Percentiles rank a stretch among this genome's conserved stretches.
Evolutionary conservation across 1,139 yeast genomes (phyloP).

Genomic region (Scheffersomyces titani): DNA sequence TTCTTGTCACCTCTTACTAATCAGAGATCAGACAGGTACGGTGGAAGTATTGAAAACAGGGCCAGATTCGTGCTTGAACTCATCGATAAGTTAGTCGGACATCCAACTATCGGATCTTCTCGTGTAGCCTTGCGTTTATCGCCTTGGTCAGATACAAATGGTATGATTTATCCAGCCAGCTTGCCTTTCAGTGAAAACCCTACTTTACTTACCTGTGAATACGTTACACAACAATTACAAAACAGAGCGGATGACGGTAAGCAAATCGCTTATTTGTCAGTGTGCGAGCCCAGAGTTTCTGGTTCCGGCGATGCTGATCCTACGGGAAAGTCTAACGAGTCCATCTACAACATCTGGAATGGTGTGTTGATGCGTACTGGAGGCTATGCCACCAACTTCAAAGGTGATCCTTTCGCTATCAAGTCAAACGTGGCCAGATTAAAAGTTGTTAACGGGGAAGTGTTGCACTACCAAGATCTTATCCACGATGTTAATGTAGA

Average conservation of each 20-base stretch:
- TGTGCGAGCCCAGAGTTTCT: conserved; percentile 21
- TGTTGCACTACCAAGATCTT: conserved; percentile 11
- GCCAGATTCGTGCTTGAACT: conserved; percentile 25
- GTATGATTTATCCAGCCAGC: conserved; percentile 10
- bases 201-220: conserved; percentile 12
- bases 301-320: conserved; percentile 19
- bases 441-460: conserved; percentile 10
- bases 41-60: conserved; percentile 40
- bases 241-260: conserved; percentile 3
- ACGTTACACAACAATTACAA: conserved; percentile 18
- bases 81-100: conserved; percentile 22
- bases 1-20: conserved; percentile 36
- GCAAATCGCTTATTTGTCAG: conserved; percentile 24
- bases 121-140: conserved; percentile 23
- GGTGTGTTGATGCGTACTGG: conserved; percentile 17
- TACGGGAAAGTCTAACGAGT: conserved; percentile 18
- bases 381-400: conserved; percentile 17
- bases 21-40: conserved; percentile 40
- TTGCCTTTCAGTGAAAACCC: conserved; percentile 8
- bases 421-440: conserved; percentile 14
- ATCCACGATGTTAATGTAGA: conserved; percentile 15
- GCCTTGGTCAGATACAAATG: conserved; percentile 20
- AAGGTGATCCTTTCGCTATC: conserved; percentile 12
- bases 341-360: conserved; percentile 9
- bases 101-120: conserved; percentile 16